Conservation (phyloP, 495 filamentous ascomycete genomes). For the Hypoxylon cercidicola region DNA sequence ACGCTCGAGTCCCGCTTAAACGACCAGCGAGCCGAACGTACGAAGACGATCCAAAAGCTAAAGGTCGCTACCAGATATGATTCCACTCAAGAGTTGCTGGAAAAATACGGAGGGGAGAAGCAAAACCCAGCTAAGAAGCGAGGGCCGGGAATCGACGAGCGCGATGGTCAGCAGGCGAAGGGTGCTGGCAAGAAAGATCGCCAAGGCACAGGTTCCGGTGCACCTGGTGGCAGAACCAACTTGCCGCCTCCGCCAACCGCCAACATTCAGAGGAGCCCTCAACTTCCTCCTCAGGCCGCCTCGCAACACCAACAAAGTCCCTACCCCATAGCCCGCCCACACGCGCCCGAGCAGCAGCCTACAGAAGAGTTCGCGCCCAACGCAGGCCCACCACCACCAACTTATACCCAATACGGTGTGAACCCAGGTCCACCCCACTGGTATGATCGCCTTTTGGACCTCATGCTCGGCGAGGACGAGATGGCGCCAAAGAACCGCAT, state of each 20-base stretch:
- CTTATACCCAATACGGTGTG: conserved; percentile 57
- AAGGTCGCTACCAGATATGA: conserved; percentile 95
- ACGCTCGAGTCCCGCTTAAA: conserved; percentile 74
- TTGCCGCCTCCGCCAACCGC: conserved; percentile 84
- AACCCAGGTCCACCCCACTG: conserved; percentile 69
- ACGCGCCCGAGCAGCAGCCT: conserved; percentile 42
- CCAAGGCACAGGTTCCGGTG: conserved; percentile 35
- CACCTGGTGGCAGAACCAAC: conserved; percentile 59
- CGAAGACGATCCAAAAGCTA: conserved; percentile 89
- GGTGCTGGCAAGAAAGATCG: conserved; percentile 34
- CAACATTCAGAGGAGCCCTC: conserved; percentile 70
- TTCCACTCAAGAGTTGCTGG: conserved; percentile 89
- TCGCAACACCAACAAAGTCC: conserved; percentile 33
- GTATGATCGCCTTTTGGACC: conserved; percentile 94
- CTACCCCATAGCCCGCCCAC: conserved; percentile 19
- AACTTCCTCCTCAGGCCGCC: conserved; percentile 34
- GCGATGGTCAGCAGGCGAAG: conserved; percentile 17
- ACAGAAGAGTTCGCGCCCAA: conserved; percentile 68
- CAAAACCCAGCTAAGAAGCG: conserved; percentile 54
- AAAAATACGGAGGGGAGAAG: conserved; percentile 83
- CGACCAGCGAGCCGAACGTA: conserved; percentile 76
- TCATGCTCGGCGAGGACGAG: conserved; percentile 95
- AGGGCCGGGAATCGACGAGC: conserved; percentile 29
- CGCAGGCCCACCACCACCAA: conserved; percentile 61
- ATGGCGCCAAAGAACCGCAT: conserved; percentile 89